Evolutionary conservation across 2,329 filamentous ascomycete genomes (phyloP), one percentile per base, ranked within the genome.

Genomic region (Oidium heveae): DNA sequence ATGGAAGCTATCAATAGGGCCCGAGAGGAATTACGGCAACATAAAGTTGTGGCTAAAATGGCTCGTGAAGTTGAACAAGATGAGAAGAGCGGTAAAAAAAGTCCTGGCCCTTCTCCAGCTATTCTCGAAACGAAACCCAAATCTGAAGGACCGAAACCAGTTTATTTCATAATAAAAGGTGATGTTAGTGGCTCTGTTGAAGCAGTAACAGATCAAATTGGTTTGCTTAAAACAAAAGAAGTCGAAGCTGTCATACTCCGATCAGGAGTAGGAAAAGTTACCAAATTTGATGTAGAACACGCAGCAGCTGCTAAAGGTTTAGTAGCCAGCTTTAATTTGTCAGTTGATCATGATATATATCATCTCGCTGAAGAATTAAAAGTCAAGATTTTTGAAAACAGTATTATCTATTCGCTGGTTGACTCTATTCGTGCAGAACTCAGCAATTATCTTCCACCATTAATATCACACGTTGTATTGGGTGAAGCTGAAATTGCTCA

Each of bases 161-260:
- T 94, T 51, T 83, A 83, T 61, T 91, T 96, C 67, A 78, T 91
- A 56, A 73, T 98, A 69, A 94, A 93, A 68, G 88, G 82, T 54
- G 91, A 98, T 62, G 91, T 96, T 18, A 84, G 83, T 57, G 91
- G 91, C 39, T 96, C 89, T 0, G 87, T 88, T 0, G 91, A 98
- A 70, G 91, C 91, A 2, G 83, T 96, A 2, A 73, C 80, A 57
- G 82, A 85, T 52, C 81, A 82, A 9, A 74, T 98, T 56, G 71
- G 79, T 57, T 78, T 82, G 56, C 73, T 95, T 58, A 87, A 88
- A 58, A 94, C 83, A 68, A 80, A 86, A 61, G 86, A 96, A 65
- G 81, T 95, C 41, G 76, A 73, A 34, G 76, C 88, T 15, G 77
- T 79, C 55, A 73, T 98, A 56, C 75, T 98, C 37, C 79, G 83